Base-by-base conservation (phyloP, 1,139 yeast species). In the Kodamaea ohmeri region DNA sequence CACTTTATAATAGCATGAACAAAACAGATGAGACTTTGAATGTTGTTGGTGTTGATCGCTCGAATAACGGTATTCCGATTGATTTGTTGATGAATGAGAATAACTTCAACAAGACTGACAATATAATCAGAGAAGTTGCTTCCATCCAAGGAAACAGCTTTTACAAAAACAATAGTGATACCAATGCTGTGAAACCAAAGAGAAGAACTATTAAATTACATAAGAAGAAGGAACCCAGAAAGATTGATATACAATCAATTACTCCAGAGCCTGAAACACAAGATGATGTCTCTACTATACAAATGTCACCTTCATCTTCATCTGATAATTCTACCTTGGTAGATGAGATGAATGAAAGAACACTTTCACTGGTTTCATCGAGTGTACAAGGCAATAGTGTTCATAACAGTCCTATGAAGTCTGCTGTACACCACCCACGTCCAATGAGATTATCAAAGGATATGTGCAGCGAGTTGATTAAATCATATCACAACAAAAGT, bases 131-230 rank as follows among this genome's bases (percentile, higher is more conserved):
- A 26, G 71, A 72, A 44, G 74, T 77, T 35, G 65, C 76, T 9
- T 56, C 63, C 21, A 73, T 76, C 43, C 82, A 76, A 52, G 55
- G 72, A 6, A 65, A 60, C 41, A 67, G 63, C 38, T 74, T 56
- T 50, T 62, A 64, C 45, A 67, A 56, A 37, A 60, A 57, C 42
- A 52, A 54, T 28, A 58, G 56, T 21, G 53, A 53, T 34, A 56
- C 52, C 36, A 55, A 53, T 32, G 48, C 55, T 15, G 50, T 53
- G 5, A 67, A 64, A 42, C 80, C 80, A 8, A 70, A 67, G 49
- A 63, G 83, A 52, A 61, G 83, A 52, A 62, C 57, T 3, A 69
- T 77, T 32, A 73, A 66, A 45, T 46, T 76, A 46, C 53, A 60
- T 30, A 49, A 42, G 39, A 58, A 49, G 48, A 52, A 49, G 41